phyloP scores from a whole-genome alignment of 768 basidiomycete genomes.

The Hericium alpestre region DNA sequence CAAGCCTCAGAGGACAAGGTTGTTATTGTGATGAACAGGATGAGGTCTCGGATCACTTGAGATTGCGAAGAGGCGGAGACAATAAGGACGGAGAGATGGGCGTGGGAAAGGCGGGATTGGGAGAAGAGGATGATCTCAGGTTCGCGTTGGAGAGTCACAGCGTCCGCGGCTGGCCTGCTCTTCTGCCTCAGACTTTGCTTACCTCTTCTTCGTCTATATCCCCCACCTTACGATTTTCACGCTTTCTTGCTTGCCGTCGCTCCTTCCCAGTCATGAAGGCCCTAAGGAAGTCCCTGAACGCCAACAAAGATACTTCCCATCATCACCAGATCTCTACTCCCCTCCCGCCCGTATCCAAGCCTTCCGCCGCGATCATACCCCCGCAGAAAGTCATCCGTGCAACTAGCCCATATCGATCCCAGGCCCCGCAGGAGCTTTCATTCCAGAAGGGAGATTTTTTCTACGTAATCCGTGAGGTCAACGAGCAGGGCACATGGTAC shows the following conservation, averaged over 20 bases:
- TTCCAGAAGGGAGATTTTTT: conserved; percentile 96
- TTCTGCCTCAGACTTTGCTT: conserved; percentile 16
- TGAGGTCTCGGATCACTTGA: too few relatives aligned
- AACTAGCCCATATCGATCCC: conserved; percentile 49
- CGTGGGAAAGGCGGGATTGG: conserved; percentile 5
- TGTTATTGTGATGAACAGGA: too few relatives aligned
- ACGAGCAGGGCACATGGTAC: conserved; percentile 58
- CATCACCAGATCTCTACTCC: conserved; percentile 65
- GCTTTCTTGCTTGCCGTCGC: conserved; percentile 5
- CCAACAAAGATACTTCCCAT: conserved; percentile 44
- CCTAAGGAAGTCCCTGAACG: conserved; percentile 70
- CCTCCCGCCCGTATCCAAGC: conserved; percentile 59
- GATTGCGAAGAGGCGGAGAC: too few relatives aligned
- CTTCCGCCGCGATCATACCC: conserved; percentile 59
- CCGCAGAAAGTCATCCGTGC: conserved; percentile 96
- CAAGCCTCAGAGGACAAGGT: too few relatives aligned
- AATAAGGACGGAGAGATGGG: not conserved
- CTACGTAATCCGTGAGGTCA: conserved; percentile 77
- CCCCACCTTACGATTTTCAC: conserved; percentile 12
- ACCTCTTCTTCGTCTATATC: conserved; percentile 15
- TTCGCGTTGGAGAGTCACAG: not conserved
- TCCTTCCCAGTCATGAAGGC: conserved; percentile 53
- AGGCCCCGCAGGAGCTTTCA: conserved; percentile 74
- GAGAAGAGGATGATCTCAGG: not conserved
- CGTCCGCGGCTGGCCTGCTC: conserved; percentile 14